Percentiles rank a stretch among this genome's conserved stretches.
phyloP scores from a whole-genome alignment of 768 basidiomycete species.

The Hortiboletus flavorubellus region DNA sequence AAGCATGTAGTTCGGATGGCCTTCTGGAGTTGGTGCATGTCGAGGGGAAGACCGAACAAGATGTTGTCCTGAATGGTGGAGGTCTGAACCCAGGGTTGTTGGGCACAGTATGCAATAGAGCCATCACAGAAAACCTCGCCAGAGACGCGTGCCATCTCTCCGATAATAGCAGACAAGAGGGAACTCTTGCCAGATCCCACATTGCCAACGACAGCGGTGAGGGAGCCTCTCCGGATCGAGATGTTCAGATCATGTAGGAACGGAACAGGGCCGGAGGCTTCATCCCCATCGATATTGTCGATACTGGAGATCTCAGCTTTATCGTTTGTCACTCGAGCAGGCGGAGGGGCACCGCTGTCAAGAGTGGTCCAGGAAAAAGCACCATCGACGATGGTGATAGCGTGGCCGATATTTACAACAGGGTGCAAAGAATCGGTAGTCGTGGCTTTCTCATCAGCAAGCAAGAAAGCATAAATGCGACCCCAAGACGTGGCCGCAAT shows the following conservation, averaged over 20 bases:
- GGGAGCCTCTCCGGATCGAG: constrained; percentile 20
- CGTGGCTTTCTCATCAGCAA: constrained; percentile 24
- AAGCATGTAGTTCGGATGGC: constrained; percentile 29
- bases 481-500: constrained; percentile 28
- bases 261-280: constrained; percentile 8
- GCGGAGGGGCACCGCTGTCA: neutral
- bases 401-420: constrained; percentile 13
- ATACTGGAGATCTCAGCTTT: constrained; percentile 8
- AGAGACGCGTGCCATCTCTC: constrained; percentile 28
- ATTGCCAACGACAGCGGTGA: constrained; percentile 26
- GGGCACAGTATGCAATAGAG: constrained; percentile 32
- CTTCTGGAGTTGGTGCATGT: constrained; percentile 24
- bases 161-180: constrained; percentile 28
- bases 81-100: constrained; percentile 32
- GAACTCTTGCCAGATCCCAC: constrained; percentile 31
- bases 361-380: constrained; percentile 24
- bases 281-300: constrained; percentile 7
- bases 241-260: constrained; percentile 22
- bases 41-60: constrained; percentile 29
- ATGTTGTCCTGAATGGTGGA: constrained; percentile 32
- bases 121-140: constrained; percentile 23
- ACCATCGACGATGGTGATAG: constrained; percentile 20
- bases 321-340: neutral
- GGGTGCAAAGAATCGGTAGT: neutral
- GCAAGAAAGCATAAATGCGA: constrained; percentile 27